A percentile compares a stretch with the other conserved stretches of the same genome.
Conservation (phyloP, 805 yeast genomes). For the Candida ponderosae region DNA sequence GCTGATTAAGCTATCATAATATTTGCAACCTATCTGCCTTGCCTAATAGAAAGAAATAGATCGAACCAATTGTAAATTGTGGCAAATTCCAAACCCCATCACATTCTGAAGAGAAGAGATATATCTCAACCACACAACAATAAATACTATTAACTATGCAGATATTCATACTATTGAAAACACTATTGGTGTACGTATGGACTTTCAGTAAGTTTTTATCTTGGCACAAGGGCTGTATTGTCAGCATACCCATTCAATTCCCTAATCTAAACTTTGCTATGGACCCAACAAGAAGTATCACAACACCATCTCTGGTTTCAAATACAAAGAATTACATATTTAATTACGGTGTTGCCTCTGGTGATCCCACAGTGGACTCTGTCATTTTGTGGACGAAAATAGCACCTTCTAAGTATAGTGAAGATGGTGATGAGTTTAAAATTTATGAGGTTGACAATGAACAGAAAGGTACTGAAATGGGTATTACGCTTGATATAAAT, state of each 20-base stretch:
- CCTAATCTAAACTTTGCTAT: not conserved
- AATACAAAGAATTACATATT: not conserved
- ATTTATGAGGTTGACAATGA: not conserved
- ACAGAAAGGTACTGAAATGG: no score
- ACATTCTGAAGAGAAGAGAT: no score
- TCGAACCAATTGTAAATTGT: no score
- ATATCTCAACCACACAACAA: no score
- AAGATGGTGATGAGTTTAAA: not conserved
- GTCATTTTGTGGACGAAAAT: conserved; percentile 1
- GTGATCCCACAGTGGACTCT: not conserved
- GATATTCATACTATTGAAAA: not conserved
- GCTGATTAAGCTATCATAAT: no score
- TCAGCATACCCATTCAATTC: not conserved
- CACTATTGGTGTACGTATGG: not conserved
- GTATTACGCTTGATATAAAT: no score
- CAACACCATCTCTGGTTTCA: not conserved
- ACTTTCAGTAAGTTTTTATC: not conserved
- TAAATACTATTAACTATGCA: no score
- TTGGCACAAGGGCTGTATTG: not conserved
- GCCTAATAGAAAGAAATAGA: no score
- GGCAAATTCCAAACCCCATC: no score
- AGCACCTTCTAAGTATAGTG: not conserved
- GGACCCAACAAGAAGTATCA: not conserved
- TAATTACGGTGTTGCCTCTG: conserved; percentile 1
- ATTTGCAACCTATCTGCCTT: no score